Percentiles rank a stretch among this genome's conserved stretches.
Conservation (phyloP, 306 rosid genomes). For the Sesbania bispinosa region DNA sequence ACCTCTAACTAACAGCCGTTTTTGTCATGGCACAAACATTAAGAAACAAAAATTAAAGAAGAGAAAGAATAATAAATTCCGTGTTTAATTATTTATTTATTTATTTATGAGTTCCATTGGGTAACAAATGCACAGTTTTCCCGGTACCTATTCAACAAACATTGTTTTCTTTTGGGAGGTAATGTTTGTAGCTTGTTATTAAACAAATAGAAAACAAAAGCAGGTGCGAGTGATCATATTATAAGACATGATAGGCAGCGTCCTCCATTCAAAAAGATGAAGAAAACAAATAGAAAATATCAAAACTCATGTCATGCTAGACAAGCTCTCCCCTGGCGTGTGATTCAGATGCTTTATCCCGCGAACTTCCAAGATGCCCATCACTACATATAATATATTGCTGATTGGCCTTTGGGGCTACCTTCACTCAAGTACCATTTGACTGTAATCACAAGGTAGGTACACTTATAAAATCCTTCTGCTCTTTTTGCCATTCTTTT, state of each 20-base stretch:
- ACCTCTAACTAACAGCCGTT: background rate
- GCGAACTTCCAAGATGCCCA: slow-evolving; percentile 34
- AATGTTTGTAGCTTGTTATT: slow-evolving; percentile 28
- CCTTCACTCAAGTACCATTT: slow-evolving; percentile 22
- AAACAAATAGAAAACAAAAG: slow-evolving; percentile 36
- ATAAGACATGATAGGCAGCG: slow-evolving; percentile 30
- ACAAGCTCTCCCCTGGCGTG: slow-evolving; percentile 37
- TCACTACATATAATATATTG: slow-evolving; percentile 16
- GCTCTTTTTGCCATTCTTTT: slow-evolving; percentile 23
- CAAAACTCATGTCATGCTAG: slow-evolving; percentile 33
- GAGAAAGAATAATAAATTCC: background rate
- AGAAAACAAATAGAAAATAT: slow-evolving; percentile 28
- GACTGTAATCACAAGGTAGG: background rate
- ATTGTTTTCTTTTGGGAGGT: slow-evolving; percentile 32
- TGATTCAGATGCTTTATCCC: slow-evolving; percentile 37
- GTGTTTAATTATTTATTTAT: slow-evolving; percentile 11
- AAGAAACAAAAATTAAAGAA: background rate
- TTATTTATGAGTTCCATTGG: background rate
- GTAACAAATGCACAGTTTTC: slow-evolving; percentile 20
- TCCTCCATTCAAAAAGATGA: slow-evolving; percentile 19
- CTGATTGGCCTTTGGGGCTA: background rate
- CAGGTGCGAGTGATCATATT: slow-evolving; percentile 32
- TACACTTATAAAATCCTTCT: background rate
- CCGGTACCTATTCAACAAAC: slow-evolving; percentile 25
- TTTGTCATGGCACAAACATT: background rate